Evolutionary conservation across 1,284 basidiomycete species (phyloP).

Genomic region (Boletellus dicymbophilus): DNA sequence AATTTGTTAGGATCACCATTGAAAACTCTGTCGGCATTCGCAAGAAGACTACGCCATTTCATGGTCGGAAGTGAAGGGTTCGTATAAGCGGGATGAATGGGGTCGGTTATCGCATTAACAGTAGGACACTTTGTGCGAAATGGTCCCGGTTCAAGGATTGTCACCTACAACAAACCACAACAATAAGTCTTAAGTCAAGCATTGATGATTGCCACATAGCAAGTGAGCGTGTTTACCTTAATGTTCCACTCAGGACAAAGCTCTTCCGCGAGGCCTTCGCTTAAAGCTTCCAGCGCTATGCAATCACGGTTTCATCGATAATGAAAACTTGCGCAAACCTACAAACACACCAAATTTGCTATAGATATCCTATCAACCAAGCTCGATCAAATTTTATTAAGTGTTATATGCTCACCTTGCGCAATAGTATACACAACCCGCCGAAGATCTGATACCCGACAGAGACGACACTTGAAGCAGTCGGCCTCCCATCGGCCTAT

Average conservation of each 20-base stretch:
- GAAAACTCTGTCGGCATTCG: not conserved
- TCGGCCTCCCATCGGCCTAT: slow-evolving; percentile 24
- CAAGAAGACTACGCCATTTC: not conserved
- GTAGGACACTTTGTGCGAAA: slow-evolving; percentile 17
- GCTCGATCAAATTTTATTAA: not conserved
- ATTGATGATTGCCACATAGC: not conserved
- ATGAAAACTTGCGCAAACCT: no score
- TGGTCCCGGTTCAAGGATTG: slow-evolving; percentile 21
- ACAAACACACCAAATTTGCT: slow-evolving; percentile 22
- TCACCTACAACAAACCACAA: slow-evolving; percentile 11
- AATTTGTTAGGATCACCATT: slow-evolving; percentile 23
- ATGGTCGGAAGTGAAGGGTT: slow-evolving; percentile 4
- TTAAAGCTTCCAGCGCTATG: slow-evolving; percentile 22
- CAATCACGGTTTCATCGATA: not conserved
- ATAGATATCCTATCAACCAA: not conserved
- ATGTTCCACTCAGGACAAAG: slow-evolving; percentile 26
- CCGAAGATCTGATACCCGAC: slow-evolving; percentile 6
- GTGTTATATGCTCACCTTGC: slow-evolving; percentile 13
- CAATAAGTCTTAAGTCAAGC: not conserved
- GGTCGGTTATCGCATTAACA: not conserved
- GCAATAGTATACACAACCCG: slow-evolving; percentile 14
- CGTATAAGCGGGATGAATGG: slow-evolving; percentile 22
- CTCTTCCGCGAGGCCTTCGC: slow-evolving; percentile 18
- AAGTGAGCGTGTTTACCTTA: slow-evolving; percentile 11
- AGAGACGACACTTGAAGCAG: slow-evolving; percentile 24